phyloP scores from a whole-genome alignment of 345 rosid genomes.

The Sisymbrium altissimum region DNA sequence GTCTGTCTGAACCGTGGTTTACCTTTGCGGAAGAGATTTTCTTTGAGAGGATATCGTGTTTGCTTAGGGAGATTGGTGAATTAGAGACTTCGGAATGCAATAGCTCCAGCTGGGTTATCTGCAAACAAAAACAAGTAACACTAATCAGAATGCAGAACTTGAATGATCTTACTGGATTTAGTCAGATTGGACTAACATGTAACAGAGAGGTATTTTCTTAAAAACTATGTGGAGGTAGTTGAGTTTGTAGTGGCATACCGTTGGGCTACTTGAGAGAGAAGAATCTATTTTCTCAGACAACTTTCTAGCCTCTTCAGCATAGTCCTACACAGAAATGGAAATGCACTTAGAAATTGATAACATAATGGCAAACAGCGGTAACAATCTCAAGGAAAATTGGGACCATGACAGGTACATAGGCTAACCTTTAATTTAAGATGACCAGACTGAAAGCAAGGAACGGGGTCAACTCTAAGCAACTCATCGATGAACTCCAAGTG shows the following conservation, averaged over 20 bases:
- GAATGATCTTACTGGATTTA: not conserved
- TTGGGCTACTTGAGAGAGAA: constrained; percentile 47
- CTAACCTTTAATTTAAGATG: constrained; percentile 72
- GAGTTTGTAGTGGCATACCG: constrained; percentile 42
- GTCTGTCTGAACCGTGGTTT: constrained; percentile 16
- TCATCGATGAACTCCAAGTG: constrained; percentile 42
- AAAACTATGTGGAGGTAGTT: constrained; percentile 5
- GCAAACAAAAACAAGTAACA: constrained; percentile 22
- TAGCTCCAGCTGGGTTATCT: constrained; percentile 69
- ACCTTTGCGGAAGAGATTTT: constrained; percentile 71
- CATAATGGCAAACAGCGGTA: constrained; percentile 5
- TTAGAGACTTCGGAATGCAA: constrained; percentile 51
- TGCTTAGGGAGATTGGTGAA: constrained; percentile 52
- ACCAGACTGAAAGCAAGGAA: constrained; percentile 66
- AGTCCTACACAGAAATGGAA: constrained; percentile 45
- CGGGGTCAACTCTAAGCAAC: constrained; percentile 52
- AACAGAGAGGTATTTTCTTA: not conserved
- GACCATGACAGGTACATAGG: constrained; percentile 7
- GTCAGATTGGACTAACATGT: not conserved
- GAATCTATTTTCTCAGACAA: constrained; percentile 55
- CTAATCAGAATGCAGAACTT: constrained; percentile 4
- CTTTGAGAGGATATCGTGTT: constrained; percentile 48
- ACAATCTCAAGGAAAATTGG: constrained; percentile 3
- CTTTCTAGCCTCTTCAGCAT: constrained; percentile 58
- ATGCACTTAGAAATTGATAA: not conserved